phyloP scores from a whole-genome alignment of 805 yeast species.

The Scheffersomyces lignosus region DNA sequence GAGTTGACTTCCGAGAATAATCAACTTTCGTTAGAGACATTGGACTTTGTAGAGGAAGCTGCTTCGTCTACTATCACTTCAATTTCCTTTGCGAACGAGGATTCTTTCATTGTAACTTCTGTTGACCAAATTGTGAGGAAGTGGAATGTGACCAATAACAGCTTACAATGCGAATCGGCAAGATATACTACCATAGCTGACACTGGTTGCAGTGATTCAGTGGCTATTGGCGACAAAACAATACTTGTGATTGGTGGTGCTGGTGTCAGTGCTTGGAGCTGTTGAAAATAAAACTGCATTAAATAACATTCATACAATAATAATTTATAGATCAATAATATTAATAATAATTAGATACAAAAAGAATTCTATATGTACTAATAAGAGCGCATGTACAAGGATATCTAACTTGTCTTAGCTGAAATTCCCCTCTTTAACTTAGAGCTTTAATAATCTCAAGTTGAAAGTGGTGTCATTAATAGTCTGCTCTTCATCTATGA shows the following conservation, averaged over 20 bases:
- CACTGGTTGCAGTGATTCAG: constrained; percentile 69
- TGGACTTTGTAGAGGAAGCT: constrained; percentile 50
- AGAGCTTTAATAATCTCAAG: constrained; percentile 73
- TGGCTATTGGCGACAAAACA: constrained; percentile 21
- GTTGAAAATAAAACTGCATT: constrained; percentile 3
- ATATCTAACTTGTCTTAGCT: too few species aligned
- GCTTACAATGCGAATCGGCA: constrained; percentile 31
- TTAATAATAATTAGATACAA: too few species aligned
- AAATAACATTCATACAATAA: not conserved
- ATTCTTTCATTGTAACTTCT: constrained; percentile 57
- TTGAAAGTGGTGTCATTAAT: constrained; percentile 74
- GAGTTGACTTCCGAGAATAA: constrained; percentile 12
- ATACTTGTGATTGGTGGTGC: constrained; percentile 72
- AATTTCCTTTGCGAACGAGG: constrained; percentile 34
- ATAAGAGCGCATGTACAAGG: too few species aligned
- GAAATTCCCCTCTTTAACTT: too few species aligned
- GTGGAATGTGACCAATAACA: constrained; percentile 50
- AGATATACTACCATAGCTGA: constrained; percentile 85
- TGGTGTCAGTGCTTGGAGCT: constrained; percentile 62
- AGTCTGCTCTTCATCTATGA: constrained; percentile 84
- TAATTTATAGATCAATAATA: not conserved
- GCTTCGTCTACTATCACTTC: constrained; percentile 89
- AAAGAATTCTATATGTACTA: not conserved
- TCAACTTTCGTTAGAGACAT: constrained; percentile 21
- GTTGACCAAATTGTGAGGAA: constrained; percentile 78